Evolutionary conservation across 441 rosid species (phyloP), one percentile per base, ranked within the genome.

Genomic region (Bruguiera hainesii): DNA sequence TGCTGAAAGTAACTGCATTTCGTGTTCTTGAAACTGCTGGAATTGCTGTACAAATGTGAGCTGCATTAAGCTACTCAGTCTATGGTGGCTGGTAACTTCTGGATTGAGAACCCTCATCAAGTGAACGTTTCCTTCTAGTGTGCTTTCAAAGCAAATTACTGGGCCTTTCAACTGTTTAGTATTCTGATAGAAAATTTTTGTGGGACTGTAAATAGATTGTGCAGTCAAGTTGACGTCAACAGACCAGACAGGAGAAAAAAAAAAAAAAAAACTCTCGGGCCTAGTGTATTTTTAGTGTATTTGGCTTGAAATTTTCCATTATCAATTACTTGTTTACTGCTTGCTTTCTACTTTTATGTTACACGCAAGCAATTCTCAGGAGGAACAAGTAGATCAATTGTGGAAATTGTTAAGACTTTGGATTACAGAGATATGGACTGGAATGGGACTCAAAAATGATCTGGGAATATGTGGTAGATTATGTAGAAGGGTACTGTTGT

Each of bases 1-100:
- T 90, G 65, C 88, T 95, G 56, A 92, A 92, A 85, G 98, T 95
- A 46, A 85, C 95, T 0, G 82, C 83, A 60, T 87, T 89, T 75
- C 95, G 91, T 15, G 94, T 85, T 71, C 65, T 71, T 11, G 91
- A 83, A 72, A 63, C 65, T 21, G 58, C 65, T 15, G 74, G 70
- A 53, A 75, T 68, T 71, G 19, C 74, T 67, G 23, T 65, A 59
- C 67, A 8, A 67, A 67, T 26, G 49, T 66, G 68, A 63, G 52
- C 69, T 19, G 21, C 65, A 50, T 66, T 51, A 64, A 56, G 56
- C 67, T 71, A 50, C 53, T 60, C 65, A 64, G 70, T 21, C 26
- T 20, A 23, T 33, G 64, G 23, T 71, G 72, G 70, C 67, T 64
- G 71, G 71, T 67, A 53, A 67, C 75, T 72, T 58, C 61, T 64